Percentiles rank a stretch among this genome's conserved stretches.
Conservation (phyloP, 139 green algal genomes). For the Haematococcus lacustris region DNA sequence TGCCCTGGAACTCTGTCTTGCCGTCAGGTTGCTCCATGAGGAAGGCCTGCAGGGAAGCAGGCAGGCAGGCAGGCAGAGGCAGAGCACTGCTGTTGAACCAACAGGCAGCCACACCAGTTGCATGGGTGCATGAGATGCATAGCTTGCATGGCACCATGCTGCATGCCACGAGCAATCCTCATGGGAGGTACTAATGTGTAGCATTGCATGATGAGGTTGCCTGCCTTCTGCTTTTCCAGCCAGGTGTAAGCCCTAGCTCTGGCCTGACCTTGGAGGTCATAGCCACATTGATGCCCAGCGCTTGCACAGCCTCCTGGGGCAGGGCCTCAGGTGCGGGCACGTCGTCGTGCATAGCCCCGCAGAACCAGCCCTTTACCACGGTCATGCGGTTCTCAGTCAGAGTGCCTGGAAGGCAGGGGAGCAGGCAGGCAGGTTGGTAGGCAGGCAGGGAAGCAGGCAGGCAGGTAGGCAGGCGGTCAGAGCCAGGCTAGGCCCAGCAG, state of each 20-base stretch:
- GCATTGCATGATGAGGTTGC: too few species aligned
- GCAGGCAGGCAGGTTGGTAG: conserved; percentile 5
- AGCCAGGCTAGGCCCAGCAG: too few species aligned
- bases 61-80: too few species aligned
- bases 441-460: neutral
- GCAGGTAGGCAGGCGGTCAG: too few species aligned
- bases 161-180: too few species aligned
- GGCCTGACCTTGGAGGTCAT: conserved; percentile 86
- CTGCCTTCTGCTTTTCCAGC: too few species aligned
- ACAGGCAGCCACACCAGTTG: too few species aligned
- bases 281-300: conserved; percentile 63
- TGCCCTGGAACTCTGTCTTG: conserved; percentile 78
- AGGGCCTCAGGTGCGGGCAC: conserved; percentile 41
- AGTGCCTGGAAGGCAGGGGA: conserved; percentile 49
- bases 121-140: too few species aligned
- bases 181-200: too few species aligned
- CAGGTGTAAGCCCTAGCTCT: too few species aligned
- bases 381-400: conserved; percentile 98
- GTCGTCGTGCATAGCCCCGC: conserved; percentile 39
- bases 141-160: too few species aligned
- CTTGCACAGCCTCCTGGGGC: conserved; percentile 22
- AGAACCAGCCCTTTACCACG: conserved; percentile 86
- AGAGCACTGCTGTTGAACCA: too few species aligned
- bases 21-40: conserved; percentile 41
- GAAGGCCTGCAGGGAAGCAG: conserved; percentile 79